Percentiles rank a stretch among this genome's conserved stretches.
These are phyloP conservation scores for Oryza rufipogon DNA, from an alignment of 176 grass and related monocot species.

Conservation along the genomic window DNA sequence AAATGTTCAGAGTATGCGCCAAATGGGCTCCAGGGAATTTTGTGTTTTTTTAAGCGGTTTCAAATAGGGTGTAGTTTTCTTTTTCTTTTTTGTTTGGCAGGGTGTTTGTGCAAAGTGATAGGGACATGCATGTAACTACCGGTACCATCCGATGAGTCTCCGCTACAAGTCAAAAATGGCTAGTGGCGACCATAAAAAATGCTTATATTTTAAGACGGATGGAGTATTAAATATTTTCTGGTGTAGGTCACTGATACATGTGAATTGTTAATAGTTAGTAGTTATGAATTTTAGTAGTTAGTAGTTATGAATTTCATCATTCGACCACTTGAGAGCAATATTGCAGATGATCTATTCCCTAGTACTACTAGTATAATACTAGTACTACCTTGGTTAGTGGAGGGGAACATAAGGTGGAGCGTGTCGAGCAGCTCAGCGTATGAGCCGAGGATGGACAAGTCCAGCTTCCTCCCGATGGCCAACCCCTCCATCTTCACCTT, in stretches of 20 bases:
- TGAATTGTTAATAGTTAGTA: no score
- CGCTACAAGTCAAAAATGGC: no score
- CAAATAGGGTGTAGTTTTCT: background rate
- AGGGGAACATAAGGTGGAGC: constrained; percentile 64
- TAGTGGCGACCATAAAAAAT: no score
- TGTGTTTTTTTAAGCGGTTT: background rate
- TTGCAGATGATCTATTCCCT: no score
- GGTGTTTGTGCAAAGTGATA: background rate
- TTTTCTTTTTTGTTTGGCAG: background rate
- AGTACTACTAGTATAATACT: no score
- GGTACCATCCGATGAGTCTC: no score
- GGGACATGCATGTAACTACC: background rate
- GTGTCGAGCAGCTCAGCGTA: constrained; percentile 64
- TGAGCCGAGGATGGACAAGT: constrained; percentile 59
- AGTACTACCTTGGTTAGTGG: background rate
- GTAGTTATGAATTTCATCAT: no score
- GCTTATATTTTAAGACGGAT: no score
- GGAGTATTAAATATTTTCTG: no score
- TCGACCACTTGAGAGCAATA: no score
- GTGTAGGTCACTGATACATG: no score
- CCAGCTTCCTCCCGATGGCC: constrained; percentile 80
- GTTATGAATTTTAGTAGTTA: no score
- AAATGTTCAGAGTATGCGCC: background rate
- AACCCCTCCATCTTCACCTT: constrained; percentile 90
- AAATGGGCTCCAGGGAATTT: background rate